Conservation (phyloP, 257 asterid species). For the Pogostemon cablin region DNA sequence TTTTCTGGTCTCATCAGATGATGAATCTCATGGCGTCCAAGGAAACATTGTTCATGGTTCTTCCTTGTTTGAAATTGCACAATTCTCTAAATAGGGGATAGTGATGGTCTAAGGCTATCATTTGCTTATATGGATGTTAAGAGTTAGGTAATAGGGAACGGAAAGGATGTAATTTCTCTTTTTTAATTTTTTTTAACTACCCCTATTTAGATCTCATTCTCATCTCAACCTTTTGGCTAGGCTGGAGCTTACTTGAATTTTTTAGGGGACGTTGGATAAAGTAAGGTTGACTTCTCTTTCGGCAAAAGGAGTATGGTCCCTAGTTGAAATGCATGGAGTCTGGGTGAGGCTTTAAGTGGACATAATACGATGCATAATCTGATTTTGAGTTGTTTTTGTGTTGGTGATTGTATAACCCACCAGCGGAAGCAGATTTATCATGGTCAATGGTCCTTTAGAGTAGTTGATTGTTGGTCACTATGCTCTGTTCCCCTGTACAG, state of each 20-base stretch:
- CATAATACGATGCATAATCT: too few species aligned
- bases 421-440: too few species aligned
- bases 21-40: constrained; percentile 49
- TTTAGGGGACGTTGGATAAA: constrained; percentile 31
- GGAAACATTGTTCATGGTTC: constrained; percentile 37
- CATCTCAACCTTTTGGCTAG: constrained; percentile 38
- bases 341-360: too few species aligned
- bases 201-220: constrained; percentile 29
- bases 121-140: constrained; percentile 36
- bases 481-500: too few species aligned
- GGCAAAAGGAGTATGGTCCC: too few species aligned
- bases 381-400: too few species aligned
- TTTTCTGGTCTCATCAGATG: constrained; percentile 67
- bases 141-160: constrained; percentile 42
- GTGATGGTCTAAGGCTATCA: constrained; percentile 38
- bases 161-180: constrained; percentile 25
- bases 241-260: constrained; percentile 36
- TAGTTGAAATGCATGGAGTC: too few species aligned
- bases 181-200: not conserved
- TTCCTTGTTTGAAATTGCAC: constrained; percentile 38
- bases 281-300: constrained; percentile 14
- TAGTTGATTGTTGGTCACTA: too few species aligned
- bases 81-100: constrained; percentile 30
- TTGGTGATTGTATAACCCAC: too few species aligned
- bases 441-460: too few species aligned